Percentiles rank a stretch among this genome's conserved stretches.
phyloP scores from a whole-genome alignment of 2,329 filamentous ascomycete species.

The Alternaria panax region DNA sequence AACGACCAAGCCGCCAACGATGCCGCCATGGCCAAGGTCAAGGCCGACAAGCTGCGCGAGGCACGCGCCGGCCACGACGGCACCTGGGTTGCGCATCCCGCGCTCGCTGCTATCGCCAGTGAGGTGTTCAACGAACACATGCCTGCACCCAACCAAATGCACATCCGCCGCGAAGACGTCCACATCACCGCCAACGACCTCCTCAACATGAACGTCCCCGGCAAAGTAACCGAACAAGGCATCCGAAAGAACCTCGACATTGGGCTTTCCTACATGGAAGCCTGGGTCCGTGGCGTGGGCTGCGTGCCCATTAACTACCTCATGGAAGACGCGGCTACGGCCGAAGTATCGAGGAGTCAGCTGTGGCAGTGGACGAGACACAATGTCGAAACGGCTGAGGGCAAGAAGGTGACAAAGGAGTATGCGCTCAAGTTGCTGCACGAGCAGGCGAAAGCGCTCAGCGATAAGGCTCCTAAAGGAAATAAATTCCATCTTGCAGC shows the following conservation, averaged over 20 bases:
- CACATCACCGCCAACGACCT: conserved; percentile 86
- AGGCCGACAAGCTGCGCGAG: conserved; percentile 95
- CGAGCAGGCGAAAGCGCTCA: conserved; percentile 81
- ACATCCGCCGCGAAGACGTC: conserved; percentile 88
- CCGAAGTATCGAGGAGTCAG: conserved; percentile 92
- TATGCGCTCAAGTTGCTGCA: conserved; percentile 87
- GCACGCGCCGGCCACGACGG: conserved; percentile 94
- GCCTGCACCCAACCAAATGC: conserved; percentile 97
- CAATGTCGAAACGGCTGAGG: conserved; percentile 78
- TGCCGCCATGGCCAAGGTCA: conserved; percentile 89
- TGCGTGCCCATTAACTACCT: conserved; percentile 98
- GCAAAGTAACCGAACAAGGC: conserved; percentile 88
- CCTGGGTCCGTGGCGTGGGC: conserved; percentile 91
- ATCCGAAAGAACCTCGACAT: conserved; percentile 99
- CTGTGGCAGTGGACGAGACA: conserved; percentile 94
- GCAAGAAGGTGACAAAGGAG: conserved; percentile 90
- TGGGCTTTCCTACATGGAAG: conserved; percentile 97
- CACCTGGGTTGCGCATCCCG: conserved; percentile 97
- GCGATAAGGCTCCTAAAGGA: conserved; percentile 77
- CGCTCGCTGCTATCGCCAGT: conserved; percentile 83
- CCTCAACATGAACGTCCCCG: conserved; percentile 97
- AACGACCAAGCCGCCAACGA: conserved; percentile 90
- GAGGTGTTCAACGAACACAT: conserved; percentile 98
- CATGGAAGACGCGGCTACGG: conserved; percentile 98
- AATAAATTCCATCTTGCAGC: conserved; percentile 92